These are phyloP conservation scores for Fraxinus pennsylvanica DNA, from an alignment of 257 asterid species.

Conservation along the genomic window DNA sequence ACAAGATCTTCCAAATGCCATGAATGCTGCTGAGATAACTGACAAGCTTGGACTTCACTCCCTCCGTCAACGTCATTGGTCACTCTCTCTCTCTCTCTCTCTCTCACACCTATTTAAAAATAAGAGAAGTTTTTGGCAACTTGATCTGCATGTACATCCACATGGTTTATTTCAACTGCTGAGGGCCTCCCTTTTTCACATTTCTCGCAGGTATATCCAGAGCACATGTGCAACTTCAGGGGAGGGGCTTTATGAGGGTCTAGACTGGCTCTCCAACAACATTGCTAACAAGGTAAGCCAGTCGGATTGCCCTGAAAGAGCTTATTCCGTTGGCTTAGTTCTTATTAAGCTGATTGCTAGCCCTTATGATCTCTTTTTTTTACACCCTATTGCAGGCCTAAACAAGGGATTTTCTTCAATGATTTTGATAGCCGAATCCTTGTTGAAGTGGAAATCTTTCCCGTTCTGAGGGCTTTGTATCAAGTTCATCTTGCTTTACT, in stretches of 20 bases:
- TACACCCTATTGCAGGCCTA: conserved; percentile 14
- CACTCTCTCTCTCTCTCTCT: conserved; percentile 14
- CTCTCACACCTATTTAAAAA: neutral
- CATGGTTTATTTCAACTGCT: neutral
- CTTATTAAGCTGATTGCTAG: neutral
- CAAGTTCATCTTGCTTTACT: neutral
- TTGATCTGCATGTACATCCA: neutral
- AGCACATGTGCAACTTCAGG: conserved; percentile 54
- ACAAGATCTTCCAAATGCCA: conserved; percentile 62
- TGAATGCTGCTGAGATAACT: conserved; percentile 61
- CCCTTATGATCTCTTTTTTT: neutral
- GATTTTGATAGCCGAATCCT: neutral
- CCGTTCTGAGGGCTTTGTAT: neutral
- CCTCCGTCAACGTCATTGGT: conserved; percentile 63
- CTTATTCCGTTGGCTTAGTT: neutral
- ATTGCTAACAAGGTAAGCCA: conserved; percentile 38
- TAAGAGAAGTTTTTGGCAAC: neutral
- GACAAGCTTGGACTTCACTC: conserved; percentile 63
- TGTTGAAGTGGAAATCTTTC: neutral
- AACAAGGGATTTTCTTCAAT: neutral
- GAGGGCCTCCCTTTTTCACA: neutral
- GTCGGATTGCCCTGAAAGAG: neutral
- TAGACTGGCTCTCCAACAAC: conserved; percentile 57
- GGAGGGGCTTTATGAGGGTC: conserved; percentile 51
- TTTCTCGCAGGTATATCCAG: conserved; percentile 45